Evolutionary conservation across 768 basidiomycete species (phyloP), one percentile per base, ranked within the genome.

Genomic region (Nidularia pulvinata): DNA sequence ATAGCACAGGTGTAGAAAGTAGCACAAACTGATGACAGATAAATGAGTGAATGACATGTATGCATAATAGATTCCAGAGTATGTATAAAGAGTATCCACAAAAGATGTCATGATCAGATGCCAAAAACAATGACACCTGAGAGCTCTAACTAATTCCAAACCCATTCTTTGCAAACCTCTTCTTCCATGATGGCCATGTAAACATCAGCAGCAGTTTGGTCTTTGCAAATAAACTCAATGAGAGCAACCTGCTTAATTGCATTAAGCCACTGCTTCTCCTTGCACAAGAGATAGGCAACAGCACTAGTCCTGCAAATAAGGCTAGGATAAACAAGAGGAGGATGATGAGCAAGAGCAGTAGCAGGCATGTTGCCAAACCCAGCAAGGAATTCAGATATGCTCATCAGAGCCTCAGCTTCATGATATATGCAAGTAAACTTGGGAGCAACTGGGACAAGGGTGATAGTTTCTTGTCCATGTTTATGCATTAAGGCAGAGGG

Each of bases 1-100:
- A 16, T 36, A 54, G 34, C 46, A 53, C 49, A 50, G 33, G 36
- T 53, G 34, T 9, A n/a, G 33, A 50, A 35, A 35, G 45, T 50
- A 33, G 43, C 19, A 32, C 30, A 51, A 49, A 51, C 22, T 11
- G 34, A 35, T 33, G 49, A 39, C 49, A 54, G 43, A 14, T 42
- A 39, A 22, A 30, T 30, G 37, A 39, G 7, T 7, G n/a, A 39
- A 39, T 7, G n/a, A 39, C 7, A n/a, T 39, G n/a, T n/a, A n/a
- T n/a, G n/a, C n/a, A n/a, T n/a, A n/a, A n/a, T n/a, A n/a, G n/a
- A n/a, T n/a, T n/a, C n/a, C n/a, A n/a, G n/a, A n/a, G n/a, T n/a
- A n/a, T n/a, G n/a, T n/a, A n/a, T n/a, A n/a, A n/a, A n/a, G n/a
- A n/a, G n/a, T n/a, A n/a, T n/a, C n/a, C n/a, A n/a, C n/a, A n/a